Evolutionary conservation across 177 flowering plant species (phyloP).

Genomic region (Vitis hybrid): DNA sequence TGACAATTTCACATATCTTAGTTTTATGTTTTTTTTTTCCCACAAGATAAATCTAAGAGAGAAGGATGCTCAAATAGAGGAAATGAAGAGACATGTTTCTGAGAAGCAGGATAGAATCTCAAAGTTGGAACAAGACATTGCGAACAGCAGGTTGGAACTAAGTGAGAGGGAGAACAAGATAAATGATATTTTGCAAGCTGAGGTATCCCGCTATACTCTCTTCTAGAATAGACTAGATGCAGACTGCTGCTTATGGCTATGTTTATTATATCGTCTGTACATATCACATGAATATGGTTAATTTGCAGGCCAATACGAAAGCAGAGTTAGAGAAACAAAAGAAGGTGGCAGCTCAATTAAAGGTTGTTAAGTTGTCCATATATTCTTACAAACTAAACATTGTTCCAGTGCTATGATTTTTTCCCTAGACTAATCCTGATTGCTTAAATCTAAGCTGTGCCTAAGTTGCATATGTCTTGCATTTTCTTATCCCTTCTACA

Average conservation of each 20-base stretch:
- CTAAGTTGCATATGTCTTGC: not conserved
- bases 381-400: no score
- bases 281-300: conserved; percentile 7
- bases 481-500: conserved; percentile 2
- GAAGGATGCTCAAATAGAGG: conserved; percentile 55
- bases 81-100: conserved; percentile 37
- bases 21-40: not conserved
- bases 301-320: conserved; percentile 43
- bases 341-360: conserved; percentile 28
- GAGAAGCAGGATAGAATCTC: conserved; percentile 54
- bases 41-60: conserved; percentile 48
- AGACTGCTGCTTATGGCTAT: not conserved
- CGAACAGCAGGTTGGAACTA: conserved; percentile 48
- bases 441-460: not conserved
- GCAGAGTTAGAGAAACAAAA: conserved; percentile 61
- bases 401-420: no score
- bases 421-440: not conserved
- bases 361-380: conserved; percentile 32
- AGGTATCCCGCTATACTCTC: conserved; percentile 33
- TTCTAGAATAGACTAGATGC: not conserved
- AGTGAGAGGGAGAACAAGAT: conserved; percentile 53
- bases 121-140: conserved; percentile 62
- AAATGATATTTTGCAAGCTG: conserved; percentile 42
- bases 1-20: not conserved
- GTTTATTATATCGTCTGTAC: not conserved